Evolutionary conservation across 495 filamentous ascomycete genomes (phyloP).

Genomic region (Annulohypoxylon nitens): DNA sequence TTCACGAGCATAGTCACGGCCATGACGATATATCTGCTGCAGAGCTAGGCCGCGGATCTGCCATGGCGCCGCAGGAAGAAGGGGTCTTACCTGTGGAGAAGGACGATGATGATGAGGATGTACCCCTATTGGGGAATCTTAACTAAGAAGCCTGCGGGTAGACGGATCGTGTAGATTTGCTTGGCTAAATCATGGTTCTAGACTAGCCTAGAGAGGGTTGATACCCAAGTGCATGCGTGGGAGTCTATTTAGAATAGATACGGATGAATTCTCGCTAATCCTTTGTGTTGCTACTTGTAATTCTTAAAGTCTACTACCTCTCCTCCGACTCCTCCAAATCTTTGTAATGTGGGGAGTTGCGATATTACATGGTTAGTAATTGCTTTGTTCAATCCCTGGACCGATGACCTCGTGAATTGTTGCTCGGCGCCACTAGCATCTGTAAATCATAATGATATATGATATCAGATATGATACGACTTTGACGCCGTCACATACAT

Average conservation of each 20-base stretch:
- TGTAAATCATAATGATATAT: not conserved
- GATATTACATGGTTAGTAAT: not conserved
- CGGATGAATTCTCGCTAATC: not conserved
- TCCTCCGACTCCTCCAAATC: not conserved
- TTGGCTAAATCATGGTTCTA: not conserved
- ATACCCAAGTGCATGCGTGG: slow-evolving; percentile 5
- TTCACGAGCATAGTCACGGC: not conserved
- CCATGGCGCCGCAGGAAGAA: slow-evolving; percentile 13
- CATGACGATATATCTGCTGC: slow-evolving; percentile 21
- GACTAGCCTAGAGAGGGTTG: slow-evolving; percentile 2
- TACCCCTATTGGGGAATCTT: slow-evolving; percentile 47
- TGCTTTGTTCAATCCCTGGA: not conserved
- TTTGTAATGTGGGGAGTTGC: not conserved
- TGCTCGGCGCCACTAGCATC: not conserved
- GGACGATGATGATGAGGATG: slow-evolving; percentile 50
- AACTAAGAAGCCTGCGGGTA: not conserved
- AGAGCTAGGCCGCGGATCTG: slow-evolving; percentile 27
- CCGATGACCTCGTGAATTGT: not conserved
- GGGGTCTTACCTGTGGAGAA: slow-evolving; percentile 35
- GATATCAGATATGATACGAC: not conserved
- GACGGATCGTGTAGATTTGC: not conserved
- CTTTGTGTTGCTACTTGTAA: not conserved
- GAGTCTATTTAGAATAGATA: not conserved
- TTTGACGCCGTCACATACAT: not conserved
- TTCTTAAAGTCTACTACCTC: not conserved